Evolutionary conservation across 768 basidiomycete genomes (phyloP).

Genomic region (Lyophyllum semitale): DNA sequence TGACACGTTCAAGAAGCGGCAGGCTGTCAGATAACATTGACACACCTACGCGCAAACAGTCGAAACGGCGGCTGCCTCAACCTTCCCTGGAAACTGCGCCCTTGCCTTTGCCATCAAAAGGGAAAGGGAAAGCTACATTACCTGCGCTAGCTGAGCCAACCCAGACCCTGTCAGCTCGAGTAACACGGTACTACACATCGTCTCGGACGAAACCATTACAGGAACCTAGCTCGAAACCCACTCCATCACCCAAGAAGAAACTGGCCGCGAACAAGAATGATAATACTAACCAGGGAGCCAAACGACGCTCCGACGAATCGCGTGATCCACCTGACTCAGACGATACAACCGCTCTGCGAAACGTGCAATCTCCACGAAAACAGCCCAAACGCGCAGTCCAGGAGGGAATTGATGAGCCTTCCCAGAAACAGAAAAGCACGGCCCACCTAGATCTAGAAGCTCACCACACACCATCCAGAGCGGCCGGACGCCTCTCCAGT

Average conservation of each 20-base stretch:
- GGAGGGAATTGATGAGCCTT: neutral
- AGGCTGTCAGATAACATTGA: neutral
- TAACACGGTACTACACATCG: neutral
- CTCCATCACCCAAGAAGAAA: conserved; percentile 6
- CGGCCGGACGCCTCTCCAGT: neutral
- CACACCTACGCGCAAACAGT: neutral
- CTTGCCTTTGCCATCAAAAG: neutral
- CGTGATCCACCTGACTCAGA: neutral
- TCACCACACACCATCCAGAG: neutral
- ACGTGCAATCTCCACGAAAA: neutral
- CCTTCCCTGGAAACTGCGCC: neutral
- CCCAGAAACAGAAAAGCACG: neutral
- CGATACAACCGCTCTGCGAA: neutral
- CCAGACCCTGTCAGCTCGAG: neutral
- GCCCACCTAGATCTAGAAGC: neutral
- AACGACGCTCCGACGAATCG: neutral
- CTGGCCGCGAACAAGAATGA: neutral
- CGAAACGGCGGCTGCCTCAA: neutral
- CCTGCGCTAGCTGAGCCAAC: neutral
- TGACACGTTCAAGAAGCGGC: neutral
- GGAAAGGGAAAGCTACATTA: neutral
- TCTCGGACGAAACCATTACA: neutral
- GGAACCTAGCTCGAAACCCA: neutral
- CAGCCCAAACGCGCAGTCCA: neutral
- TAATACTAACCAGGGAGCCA: neutral